phyloP scores from a whole-genome alignment of 1,284 basidiomycete species.

The Ceratobasidium sp. region DNA sequence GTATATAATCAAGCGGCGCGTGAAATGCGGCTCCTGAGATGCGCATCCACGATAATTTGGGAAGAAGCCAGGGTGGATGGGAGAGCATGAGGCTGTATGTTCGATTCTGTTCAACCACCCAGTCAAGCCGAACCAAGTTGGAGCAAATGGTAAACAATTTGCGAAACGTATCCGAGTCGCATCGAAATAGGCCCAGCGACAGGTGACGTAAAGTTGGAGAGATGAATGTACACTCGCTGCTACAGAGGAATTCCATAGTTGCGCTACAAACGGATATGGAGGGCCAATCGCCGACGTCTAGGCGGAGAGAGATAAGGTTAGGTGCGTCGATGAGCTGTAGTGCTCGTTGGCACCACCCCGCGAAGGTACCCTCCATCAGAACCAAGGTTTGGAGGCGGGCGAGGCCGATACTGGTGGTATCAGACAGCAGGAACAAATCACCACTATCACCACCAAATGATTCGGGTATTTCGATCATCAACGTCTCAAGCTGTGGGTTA shows the following conservation, averaged over 20 bases:
- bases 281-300: background rate
- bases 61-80: constrained; percentile 6
- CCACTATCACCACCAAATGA: background rate
- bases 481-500: constrained; percentile 2
- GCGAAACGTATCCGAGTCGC: background rate
- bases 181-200: constrained; percentile 4
- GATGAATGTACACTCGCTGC: background rate
- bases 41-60: background rate
- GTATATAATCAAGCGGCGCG: constrained; percentile 7
- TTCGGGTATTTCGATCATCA: background rate
- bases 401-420: background rate
- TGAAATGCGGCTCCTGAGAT: background rate
- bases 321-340: background rate
- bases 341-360: background rate
- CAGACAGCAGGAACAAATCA: too few species aligned
- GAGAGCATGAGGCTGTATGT: background rate
- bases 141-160: background rate
- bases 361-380: background rate
- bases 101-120: constrained; percentile 2
- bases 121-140: background rate
- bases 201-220: background rate
- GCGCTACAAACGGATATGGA: background rate
- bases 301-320: background rate
- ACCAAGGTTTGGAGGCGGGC: background rate
- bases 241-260: background rate